A percentile compares a stretch with the other conserved stretches of the same genome.
These are phyloP conservation scores for Oryza officinalis DNA, from an alignment of 176 grass and related monocot species.

Conservation along the genomic window DNA sequence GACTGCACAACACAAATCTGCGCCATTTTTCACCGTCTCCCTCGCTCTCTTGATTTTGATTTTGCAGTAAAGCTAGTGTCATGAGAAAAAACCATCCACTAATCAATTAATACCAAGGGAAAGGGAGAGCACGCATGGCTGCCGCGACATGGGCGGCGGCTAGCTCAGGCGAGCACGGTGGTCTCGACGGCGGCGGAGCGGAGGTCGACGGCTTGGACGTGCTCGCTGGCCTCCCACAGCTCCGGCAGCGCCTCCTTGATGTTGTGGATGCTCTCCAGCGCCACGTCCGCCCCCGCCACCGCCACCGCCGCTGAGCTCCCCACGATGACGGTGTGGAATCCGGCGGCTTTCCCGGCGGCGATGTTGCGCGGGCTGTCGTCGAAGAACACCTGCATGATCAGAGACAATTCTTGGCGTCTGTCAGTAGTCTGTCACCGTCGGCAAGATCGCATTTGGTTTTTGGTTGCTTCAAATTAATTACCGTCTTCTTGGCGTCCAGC, in stretches of 20 bases:
- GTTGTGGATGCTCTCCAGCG: constrained; percentile 96
- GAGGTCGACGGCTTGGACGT: constrained; percentile 43
- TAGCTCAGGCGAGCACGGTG: constrained; percentile 60
- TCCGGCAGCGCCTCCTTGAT: constrained; percentile 86
- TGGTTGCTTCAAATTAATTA: constrained; percentile 17
- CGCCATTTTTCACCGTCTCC: neutral
- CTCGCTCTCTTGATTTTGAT: neutral
- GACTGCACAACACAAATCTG: neutral
- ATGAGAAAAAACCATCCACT: neutral
- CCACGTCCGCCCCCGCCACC: constrained; percentile 71
- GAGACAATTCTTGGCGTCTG: neutral
- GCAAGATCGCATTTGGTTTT: neutral
- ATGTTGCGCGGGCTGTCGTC: constrained; percentile 92
- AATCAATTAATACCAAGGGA: neutral
- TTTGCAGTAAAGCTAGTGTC: neutral
- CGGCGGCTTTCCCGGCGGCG: constrained; percentile 75
- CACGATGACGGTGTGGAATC: constrained; percentile 78
- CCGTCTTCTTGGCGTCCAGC: constrained; percentile 76
- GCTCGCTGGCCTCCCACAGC: constrained; percentile 67
- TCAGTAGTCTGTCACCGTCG: too few relatives aligned
- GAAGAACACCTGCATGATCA: constrained; percentile 70
- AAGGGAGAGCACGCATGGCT: neutral
- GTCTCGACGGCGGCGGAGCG: constrained; percentile 59
- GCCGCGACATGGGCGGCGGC: neutral
- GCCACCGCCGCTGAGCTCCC: constrained; percentile 69